Evolutionary conservation across 805 yeast genomes (phyloP).

Genomic region (Hanseniaspora nectarophila): DNA sequence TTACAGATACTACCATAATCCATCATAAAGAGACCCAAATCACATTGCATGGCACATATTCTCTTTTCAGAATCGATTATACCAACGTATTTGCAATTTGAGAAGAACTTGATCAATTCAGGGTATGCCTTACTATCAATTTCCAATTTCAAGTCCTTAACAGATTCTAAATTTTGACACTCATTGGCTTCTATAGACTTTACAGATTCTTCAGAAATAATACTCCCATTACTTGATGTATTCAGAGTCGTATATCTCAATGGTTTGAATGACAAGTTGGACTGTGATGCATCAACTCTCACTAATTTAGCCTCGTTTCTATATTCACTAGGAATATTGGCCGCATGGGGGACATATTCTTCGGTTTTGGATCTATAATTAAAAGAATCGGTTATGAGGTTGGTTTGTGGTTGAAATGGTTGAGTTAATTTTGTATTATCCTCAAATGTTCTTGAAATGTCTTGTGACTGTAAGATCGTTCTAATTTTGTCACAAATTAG

Average conservation of each 20-base stretch:
- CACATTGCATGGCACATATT: slow-evolving; percentile 74
- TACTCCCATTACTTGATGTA: not conserved
- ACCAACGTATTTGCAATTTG: slow-evolving; percentile 66
- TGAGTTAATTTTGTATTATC: slow-evolving; percentile 40
- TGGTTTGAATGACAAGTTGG: slow-evolving; percentile 7
- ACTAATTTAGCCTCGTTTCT: slow-evolving; percentile 28
- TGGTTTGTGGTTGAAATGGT: not conserved
- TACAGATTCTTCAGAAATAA: not conserved
- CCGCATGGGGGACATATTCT: not conserved
- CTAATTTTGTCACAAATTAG: slow-evolving; percentile 41
- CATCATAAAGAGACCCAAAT: slow-evolving; percentile 59
- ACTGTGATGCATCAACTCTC: slow-evolving; percentile 25
- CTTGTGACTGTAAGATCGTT: slow-evolving; percentile 41
- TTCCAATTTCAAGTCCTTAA: slow-evolving; percentile 42
- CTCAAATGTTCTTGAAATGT: slow-evolving; percentile 55
- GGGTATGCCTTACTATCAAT: slow-evolving; percentile 37
- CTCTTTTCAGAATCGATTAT: slow-evolving; percentile 61
- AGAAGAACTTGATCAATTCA: slow-evolving; percentile 55
- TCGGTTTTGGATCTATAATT: not conserved
- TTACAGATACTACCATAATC: slow-evolving; percentile 62
- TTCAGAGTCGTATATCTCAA: not conserved
- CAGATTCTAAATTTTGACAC: slow-evolving; percentile 32
- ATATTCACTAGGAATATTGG: slow-evolving; percentile 18
- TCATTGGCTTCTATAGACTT: not conserved
- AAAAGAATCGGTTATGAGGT: not conserved